Evolutionary conservation across 768 basidiomycete genomes (phyloP), one percentile per base, ranked within the genome.

Genomic region (Grammothele lineata): DNA sequence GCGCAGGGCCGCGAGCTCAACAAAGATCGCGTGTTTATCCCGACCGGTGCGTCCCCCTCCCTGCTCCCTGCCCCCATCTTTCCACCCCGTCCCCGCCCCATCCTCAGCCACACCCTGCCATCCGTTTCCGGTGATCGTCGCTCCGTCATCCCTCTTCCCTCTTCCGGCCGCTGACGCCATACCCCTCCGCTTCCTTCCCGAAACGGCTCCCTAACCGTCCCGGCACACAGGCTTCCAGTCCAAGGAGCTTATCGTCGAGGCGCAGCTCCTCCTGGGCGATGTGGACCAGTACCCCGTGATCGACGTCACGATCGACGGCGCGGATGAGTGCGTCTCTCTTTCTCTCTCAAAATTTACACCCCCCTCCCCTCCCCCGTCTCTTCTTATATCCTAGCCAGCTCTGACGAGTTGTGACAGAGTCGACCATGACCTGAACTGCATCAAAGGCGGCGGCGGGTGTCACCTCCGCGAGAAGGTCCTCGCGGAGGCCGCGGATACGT

Each of bases 271-370:
- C 25, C 77, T 96, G 4, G 94, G 92, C 26, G 94, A 96, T 60
- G 82, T 93, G 12, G 87, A 92, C 60, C 85, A 92, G 62, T 93
- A 87, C 66, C 84, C 87, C 4, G 71, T 74, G 1, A 85, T 98
- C 45, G 96, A 99, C 59, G 90, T 98, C n/a, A 97, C 94, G 1
- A 81, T 99, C 35, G 96, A 99, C 62, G 95, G 95, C 36, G 95
- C 95, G 3, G 95, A 98, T 53, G 95, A 97, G 91, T 94, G 55
- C 55, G 89, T 66, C 1, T n/a, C 12, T n/a, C n/a, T n/a, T n/a
- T n/a, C n/a, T n/a, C n/a, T n/a, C n/a, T n/a, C n/a, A n/a, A n/a
- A n/a, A n/a, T n/a, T n/a, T n/a, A n/a, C n/a, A n/a, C n/a, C n/a
- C n/a, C n/a, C n/a, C n/a, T n/a, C n/a, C n/a, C n/a, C n/a, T n/a